Base-by-base conservation (phyloP, 2,329 filamentous ascomycete genomes). In the Penicillium griseofulvum region DNA sequence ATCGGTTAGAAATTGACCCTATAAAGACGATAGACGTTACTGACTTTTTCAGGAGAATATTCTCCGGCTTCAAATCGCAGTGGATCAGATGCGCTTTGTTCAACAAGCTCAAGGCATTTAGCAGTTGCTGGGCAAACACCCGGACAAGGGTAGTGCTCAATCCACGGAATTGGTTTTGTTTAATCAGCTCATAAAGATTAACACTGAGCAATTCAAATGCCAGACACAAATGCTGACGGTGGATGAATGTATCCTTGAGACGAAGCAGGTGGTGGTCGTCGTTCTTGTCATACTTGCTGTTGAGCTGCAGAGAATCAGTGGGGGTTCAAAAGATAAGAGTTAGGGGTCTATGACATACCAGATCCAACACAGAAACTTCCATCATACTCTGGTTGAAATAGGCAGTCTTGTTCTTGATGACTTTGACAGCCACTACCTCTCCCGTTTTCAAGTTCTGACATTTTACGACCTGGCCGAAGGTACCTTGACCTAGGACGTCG, bases 301-400 rank as follows among this genome's bases (percentile, higher is more conserved):
- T 99, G 69, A 99, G 84, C 90, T 94, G 66, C 43, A 45, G 53
- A n/a, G 22, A 47, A 46, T 73, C 46, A 75, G 62, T 31, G 54
- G 24, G 34, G 1, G 33, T 39, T 50, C 36, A 54, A 47, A 34
- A 22, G 22, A 24, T 4, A 14, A 16, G 51, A 12, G 19, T 29
- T 51, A 34, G n/a, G 29, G 22, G 50, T 65, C 84, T 55, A 22
- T 16, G 7, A 41, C 24, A 53, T 81, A 95, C 91, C 81, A 99
- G 72, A 74, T 99, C 94, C 55, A 99, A 81, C 24, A 99, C 94
- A 1, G 94, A 99, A 31, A 99, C 94, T 72, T 99, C 94, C 94
- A 99, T 99, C 94, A 99, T 99, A 74, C 94, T 97, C 75, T 99
- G 94, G 71, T 99, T 99, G 80, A 99, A 99, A 74, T 99, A 99